Evolutionary conservation across 257 asterid species (phyloP), one percentile per base, ranked within the genome.

Genomic region (Mitragyna speciosa): DNA sequence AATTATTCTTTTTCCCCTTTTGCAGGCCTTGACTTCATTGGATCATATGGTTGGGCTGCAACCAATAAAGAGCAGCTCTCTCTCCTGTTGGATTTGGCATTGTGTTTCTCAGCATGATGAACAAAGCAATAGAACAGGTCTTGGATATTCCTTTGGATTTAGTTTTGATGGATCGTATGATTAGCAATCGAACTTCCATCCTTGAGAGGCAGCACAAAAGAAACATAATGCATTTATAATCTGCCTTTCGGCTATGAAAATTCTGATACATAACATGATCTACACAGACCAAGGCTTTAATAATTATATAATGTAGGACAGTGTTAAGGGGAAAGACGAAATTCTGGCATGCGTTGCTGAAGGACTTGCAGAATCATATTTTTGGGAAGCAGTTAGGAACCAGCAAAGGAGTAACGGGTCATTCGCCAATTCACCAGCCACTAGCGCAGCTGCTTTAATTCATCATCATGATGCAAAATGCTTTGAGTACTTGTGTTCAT

Each of bases 371-470:
- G 73, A 80, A 0, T 79, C 78, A 26, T 51, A 33, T 48, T 16
- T 76, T 1, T 87, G 85, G 89, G 65, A 81, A 12, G 56, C n/a
- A 52, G 47, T 2, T 73, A 12, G 22, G 39, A 20, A 64, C 11
- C 76, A 70, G 2, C 85, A 84, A 78, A 88, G 66, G 63, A 77
- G 45, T 3, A 88, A 88, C 47, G 91, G 91, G 1, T 88, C 91
- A 0, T 45, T 86, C 14, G 80, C 84, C 73, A 81, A 84, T 58
- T 88, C 91, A 31, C 89, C 91, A 12, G 87, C 89, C 11, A 84
- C 91, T 30, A 88, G 86, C 9, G 89, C 91, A 30, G 87, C 89
- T 63, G 87, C 91, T 66, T 47, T 81, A 39, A 79, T 86, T 74
- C 88, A 83, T 64, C 56, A 30, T 41, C 85, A 74, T 2, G 83